phyloP scores from a whole-genome alignment of 768 basidiomycete species.

The Agrocybe praecox region DNA sequence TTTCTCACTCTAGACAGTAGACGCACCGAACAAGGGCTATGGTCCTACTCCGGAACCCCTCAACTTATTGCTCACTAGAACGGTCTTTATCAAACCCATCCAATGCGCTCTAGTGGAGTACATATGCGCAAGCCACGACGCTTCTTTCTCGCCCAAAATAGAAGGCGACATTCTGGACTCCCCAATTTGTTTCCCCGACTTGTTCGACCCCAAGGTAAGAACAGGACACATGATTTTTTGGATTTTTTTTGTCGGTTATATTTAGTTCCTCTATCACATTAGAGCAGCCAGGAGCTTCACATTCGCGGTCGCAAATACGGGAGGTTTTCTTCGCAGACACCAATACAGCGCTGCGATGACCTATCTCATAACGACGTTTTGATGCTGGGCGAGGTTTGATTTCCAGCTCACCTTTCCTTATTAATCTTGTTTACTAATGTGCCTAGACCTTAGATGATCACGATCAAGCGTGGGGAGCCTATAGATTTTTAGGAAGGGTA shows the following conservation, averaged over 20 bases:
- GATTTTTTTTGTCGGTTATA: not conserved
- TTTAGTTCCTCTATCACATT: constrained; percentile 2
- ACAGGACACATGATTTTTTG: not conserved
- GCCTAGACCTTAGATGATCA: constrained; percentile 53
- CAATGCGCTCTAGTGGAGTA: constrained; percentile 26
- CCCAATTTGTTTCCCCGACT: constrained; percentile 4
- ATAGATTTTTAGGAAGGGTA: constrained; percentile 59
- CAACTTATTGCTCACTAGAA: not conserved
- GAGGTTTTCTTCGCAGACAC: constrained; percentile 7
- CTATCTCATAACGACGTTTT: constrained; percentile 17
- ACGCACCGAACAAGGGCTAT: not conserved
- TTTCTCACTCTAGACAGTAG: constrained; percentile 6
- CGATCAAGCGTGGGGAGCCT: constrained; percentile 69
- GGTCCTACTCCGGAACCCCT: not conserved
- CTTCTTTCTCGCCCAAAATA: not conserved
- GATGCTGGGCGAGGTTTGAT: constrained; percentile 41
- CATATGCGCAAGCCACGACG: constrained; percentile 8
- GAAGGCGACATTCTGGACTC: not conserved
- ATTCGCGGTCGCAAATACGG: constrained; percentile 19
- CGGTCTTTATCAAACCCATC: constrained; percentile 20
- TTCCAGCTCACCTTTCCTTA: not conserved
- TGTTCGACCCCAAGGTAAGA: constrained; percentile 15
- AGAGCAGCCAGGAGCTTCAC: constrained; percentile 17
- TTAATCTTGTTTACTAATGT: constrained; percentile 12
- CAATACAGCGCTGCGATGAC: not conserved